Base-by-base conservation (phyloP, 176 grass and related monocot species). In the Oryza rufipogon region DNA sequence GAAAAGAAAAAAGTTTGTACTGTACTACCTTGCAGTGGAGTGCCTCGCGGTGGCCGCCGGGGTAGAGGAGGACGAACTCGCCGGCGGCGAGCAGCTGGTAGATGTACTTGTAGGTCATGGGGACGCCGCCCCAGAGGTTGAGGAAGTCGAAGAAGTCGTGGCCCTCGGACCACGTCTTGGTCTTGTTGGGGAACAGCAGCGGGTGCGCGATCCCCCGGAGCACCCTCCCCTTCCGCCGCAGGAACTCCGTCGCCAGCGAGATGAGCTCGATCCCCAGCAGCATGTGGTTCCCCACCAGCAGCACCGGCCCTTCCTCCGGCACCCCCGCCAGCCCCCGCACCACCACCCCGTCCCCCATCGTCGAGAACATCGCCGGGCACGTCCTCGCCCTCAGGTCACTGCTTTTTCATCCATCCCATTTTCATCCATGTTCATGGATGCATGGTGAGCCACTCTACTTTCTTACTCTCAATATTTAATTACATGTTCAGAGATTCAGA, bases 271-370 rank as follows among this genome's bases (percentile, higher is more conserved):
- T 86, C 1, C 92, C 92, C 66, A 94, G 71, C 17, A 91, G 83
- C 89, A 94, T 91, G 84, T 94, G 92, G 80, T 94, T 94, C 69
- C 92, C 92, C 30, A 94, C 92, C 13, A 94, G 79, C 64, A 94
- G 77, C 46, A 94, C 90, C 2, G 92, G 89, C 5, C 90, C 92
- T 4, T 87, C 77, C 64, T 87, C 77, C 4, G 92, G 90, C 19
- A 94, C 74, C 5, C 89, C 89, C 8, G 77, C 85, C 13, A 94
- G 84, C 38, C 86, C 89, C 34, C 77, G 44, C 20, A 94, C 84
- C 11, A 92, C 86, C 5, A 26, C 75, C 14, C 90, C 84, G 52
- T 92, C 87, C 48, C 75, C 68, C 85, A 85, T 67, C 39, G 92
- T 94, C 23, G 92, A 94, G 83, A 86, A 87, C 90, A 94, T 92